Evolutionary conservation across 1,284 basidiomycete genomes (phyloP).

Genomic region (Puccinia triticina): DNA sequence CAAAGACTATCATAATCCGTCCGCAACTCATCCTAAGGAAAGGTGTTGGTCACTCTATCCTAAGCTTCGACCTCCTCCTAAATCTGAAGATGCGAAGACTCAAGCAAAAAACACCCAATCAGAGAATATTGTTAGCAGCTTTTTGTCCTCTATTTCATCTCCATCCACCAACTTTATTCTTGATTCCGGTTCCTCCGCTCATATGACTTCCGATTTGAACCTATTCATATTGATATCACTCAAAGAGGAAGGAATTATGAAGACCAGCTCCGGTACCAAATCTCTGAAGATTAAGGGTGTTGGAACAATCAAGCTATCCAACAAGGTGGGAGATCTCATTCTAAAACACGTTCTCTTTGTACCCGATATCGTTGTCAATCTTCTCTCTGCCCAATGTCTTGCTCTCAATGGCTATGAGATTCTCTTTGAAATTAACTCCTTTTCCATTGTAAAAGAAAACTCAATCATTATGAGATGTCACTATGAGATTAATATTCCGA

Average conservation of each 20-base stretch:
- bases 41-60: not conserved
- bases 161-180: not conserved
- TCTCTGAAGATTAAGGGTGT: not conserved
- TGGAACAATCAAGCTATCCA: not conserved
- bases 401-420: not conserved
- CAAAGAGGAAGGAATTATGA: not conserved
- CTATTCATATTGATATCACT: not conserved
- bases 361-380: not conserved
- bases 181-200: not conserved
- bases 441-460: not conserved
- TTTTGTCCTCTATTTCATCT: too few species aligned
- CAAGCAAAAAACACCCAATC: not conserved
- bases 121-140: not conserved
- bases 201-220: not conserved
- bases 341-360: not conserved
- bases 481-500: slow-evolving; percentile 1
- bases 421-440: not conserved
- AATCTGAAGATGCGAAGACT: not conserved
- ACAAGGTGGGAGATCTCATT: not conserved
- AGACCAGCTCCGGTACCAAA: not conserved
- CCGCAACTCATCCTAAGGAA: not conserved
- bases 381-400: not conserved
- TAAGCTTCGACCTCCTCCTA: not conserved
- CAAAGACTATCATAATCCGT: not conserved
- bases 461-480: not conserved